A percentile compares a stretch with the other conserved stretches of the same genome.
Conservation (phyloP, 495 filamentous ascomycete genomes). For the Penicillium longicatenatum region DNA sequence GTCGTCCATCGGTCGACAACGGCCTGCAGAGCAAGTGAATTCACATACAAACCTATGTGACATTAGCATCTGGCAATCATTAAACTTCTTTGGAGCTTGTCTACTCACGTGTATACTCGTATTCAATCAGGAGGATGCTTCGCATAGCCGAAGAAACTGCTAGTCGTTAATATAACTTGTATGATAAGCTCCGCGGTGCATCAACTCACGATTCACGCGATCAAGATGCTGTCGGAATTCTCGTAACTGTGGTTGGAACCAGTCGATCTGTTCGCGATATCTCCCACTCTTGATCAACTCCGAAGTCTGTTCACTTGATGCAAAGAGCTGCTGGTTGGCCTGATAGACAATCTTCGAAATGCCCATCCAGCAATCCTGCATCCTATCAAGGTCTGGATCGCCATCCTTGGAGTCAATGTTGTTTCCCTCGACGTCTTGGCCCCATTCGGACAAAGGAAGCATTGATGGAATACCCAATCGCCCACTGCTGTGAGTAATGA, state of each 20-base stretch:
- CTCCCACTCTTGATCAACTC: constrained; percentile 81
- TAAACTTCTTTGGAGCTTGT: neutral
- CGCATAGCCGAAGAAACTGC: constrained; percentile 74
- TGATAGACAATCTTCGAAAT: constrained; percentile 87
- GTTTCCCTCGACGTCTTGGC: constrained; percentile 50
- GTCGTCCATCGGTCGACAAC: constrained; percentile 90
- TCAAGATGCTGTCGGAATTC: constrained; percentile 79
- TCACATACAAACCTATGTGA: constrained; percentile 68
- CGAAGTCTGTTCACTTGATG: constrained; percentile 78
- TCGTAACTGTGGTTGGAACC: constrained; percentile 73
- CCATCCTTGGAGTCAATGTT: constrained; percentile 27
- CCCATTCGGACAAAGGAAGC: constrained; percentile 66
- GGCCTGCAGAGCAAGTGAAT: constrained; percentile 89
- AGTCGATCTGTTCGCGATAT: constrained; percentile 77
- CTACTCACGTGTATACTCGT: constrained; percentile 74
- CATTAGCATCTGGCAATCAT: constrained; percentile 14
- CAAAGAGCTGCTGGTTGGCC: constrained; percentile 82
- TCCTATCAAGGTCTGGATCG: constrained; percentile 48
- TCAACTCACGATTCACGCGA: constrained; percentile 50
- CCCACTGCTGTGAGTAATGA: constrained; percentile 88
- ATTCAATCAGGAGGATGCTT: constrained; percentile 86
- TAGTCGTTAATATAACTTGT: constrained; percentile 22
- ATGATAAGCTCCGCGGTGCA: neutral
- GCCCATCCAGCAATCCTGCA: constrained; percentile 89
- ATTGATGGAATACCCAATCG: constrained; percentile 91